Base-by-base conservation (phyloP, 1,284 basidiomycete species). In the Mycena sp. region DNA sequence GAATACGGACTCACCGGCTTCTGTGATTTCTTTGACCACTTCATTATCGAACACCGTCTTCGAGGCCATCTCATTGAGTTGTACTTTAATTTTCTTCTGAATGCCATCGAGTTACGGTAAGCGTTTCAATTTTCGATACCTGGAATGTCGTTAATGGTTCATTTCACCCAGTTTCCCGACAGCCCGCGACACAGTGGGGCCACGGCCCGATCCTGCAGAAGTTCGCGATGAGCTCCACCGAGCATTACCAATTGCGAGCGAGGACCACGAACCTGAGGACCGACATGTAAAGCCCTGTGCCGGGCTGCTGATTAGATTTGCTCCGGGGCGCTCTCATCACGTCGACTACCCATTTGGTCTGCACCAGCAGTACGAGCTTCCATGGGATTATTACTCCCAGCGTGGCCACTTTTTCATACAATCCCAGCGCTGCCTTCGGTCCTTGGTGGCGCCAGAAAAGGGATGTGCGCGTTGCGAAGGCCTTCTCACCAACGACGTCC, bases 281-380 rank as follows among this genome's bases (percentile, higher is more conserved):
- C 6, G 7, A 2, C 17, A 41, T 1, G 17, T 29, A n/a, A 11
- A 3, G 1, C 37, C 51, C 4, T 53, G 51, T n/a, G 2, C 2
- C 17, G 51, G 51, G 4, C 23, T 53, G 25, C 4, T 11, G 2
- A 25, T 50, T 16, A 5, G 19, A 16, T n/a, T n/a, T n/a, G n/a
- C n/a, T n/a, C n/a, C n/a, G n/a, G n/a, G n/a, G n/a, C n/a, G n/a
- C n/a, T n/a, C n/a, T 12, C 58, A 46, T 12, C 58, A 60, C 14
- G n/a, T 17, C 32, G 23, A 35, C 17, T 60, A 60, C n/a, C 58
- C 58, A 1, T 60, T 54, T 10, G 58, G 43, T 2, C 43, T 60
- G 2, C 58, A 60, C 16, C 14, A 10, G 3, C 43, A 54, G 17
- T 40, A 26, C 35, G 14, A 19, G 1, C 44, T 60, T 14, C 58